These are phyloP conservation scores for Triadica sebifera DNA, from an alignment of 345 rosid species.

Conservation along the genomic window DNA sequence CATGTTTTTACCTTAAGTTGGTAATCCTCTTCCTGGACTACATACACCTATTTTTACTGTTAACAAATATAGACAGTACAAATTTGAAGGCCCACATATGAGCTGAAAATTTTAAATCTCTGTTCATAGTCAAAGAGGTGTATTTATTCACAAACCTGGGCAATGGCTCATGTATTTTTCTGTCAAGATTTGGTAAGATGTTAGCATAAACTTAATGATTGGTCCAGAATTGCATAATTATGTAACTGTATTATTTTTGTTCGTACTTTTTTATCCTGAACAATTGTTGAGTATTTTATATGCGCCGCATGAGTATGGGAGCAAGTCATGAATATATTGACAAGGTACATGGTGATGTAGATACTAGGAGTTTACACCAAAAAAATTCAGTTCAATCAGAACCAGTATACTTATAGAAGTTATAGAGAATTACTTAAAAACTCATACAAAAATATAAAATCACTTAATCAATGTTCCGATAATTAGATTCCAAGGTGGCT, in stretches of 20 bases:
- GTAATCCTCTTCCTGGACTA: background rate
- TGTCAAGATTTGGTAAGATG: too few species aligned
- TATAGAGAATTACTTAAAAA: too few species aligned
- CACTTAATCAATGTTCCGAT: background rate
- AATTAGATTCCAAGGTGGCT: background rate
- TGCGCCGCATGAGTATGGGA: background rate
- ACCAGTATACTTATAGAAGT: background rate
- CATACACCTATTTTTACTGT: background rate
- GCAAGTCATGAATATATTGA: conserved; percentile 4
- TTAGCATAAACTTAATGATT: background rate
- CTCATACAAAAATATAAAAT: too few species aligned
- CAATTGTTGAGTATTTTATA: background rate
- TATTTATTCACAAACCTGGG: background rate
- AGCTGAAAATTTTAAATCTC: background rate
- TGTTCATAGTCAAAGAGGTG: background rate
- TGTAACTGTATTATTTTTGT: background rate
- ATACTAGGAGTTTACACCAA: background rate
- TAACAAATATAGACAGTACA: background rate
- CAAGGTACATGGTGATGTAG: background rate
- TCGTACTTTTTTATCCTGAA: background rate
- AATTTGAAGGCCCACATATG: background rate
- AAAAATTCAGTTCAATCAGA: background rate
- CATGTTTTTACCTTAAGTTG: background rate
- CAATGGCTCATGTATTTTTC: background rate
- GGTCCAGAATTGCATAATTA: background rate